Evolutionary conservation across 176 grass and related monocot species (phyloP), one percentile per base, ranked within the genome.

Genomic region (Triticum urartu): DNA sequence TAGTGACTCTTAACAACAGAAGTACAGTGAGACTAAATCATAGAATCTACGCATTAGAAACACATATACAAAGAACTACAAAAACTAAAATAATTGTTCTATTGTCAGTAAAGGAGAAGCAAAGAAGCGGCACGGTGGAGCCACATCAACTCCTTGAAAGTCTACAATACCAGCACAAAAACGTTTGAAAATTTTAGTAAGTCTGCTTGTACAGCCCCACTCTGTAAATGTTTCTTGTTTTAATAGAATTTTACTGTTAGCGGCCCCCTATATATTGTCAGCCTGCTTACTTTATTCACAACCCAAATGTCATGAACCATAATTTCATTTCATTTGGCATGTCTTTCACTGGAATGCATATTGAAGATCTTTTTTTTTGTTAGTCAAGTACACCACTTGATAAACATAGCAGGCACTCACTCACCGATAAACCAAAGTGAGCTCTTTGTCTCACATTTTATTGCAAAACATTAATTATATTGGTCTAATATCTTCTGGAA

Each of bases 391-490:
- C 35, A 72, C n/a, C 78, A 83, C 64, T 69, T 48, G 81, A 78
- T n/a, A 61, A 68, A 78, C 13, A 60, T 58, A 77, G 42, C 24
- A 65, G 60, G 6, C 34, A 59, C 66, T 80, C 52, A 60, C 50
- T n/a, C 36, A 11, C 18, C 75, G 14, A 84, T 77, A 25, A 81
- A 61, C 77, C 18, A 75, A 74, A 85, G 12, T 76, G 62, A 70
- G 50, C 30, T 47, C 35, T 88, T 50, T 28, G 71, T 26, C 63
- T 70, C 35, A 11, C 9, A 70, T 25, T 45, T 61, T 22, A 26
- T 78, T 79, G 38, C 48, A 83, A 88, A 69, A 62, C n/a, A 72
- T 42, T 11, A 43, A 88, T 77, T 61, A 38, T 63, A 78, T 58
- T 88, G 36, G 22, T 69, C 34, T 66, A 42, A 32, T 60, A 70